A percentile compares a stretch with the other conserved stretches of the same genome.
phyloP scores from a whole-genome alignment of 2,329 filamentous ascomycete genomes.

The Alternaria brassicae region DNA sequence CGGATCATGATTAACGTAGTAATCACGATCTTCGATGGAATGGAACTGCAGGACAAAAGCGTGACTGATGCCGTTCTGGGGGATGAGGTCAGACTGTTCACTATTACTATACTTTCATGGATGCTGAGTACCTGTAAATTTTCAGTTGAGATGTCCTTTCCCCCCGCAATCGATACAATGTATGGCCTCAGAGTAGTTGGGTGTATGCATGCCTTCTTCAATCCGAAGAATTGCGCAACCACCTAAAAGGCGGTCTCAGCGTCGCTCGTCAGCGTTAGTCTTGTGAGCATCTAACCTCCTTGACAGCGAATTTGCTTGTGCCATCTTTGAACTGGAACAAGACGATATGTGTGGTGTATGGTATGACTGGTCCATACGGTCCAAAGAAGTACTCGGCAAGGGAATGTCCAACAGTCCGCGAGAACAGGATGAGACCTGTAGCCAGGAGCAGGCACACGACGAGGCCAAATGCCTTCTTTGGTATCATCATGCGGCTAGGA shows the following conservation, averaged over 20 bases:
- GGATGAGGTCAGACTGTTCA: conserved; percentile 52
- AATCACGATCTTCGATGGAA: conserved; percentile 52
- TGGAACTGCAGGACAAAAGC: conserved; percentile 55
- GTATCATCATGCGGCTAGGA: conserved; percentile 28
- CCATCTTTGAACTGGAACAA: conserved; percentile 46
- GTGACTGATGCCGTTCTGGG: conserved; percentile 53
- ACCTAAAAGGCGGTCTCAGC: conserved; percentile 31
- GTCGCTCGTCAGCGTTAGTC: not conserved
- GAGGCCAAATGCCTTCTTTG: conserved; percentile 29
- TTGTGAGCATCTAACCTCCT: conserved; percentile 31
- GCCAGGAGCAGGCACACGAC: conserved; percentile 19
- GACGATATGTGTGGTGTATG: conserved; percentile 41
- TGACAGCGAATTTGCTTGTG: conserved; percentile 32
- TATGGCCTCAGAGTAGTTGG: conserved; percentile 36
- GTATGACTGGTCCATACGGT: conserved; percentile 23
- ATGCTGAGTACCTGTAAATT: conserved; percentile 37
- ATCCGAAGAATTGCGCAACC: conserved; percentile 37
- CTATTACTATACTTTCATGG: conserved; percentile 47
- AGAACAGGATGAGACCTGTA: conserved; percentile 27
- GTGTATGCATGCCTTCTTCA: conserved; percentile 42
- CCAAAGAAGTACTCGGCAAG: conserved; percentile 26
- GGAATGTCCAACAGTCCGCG: conserved; percentile 26
- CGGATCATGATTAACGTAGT: conserved; percentile 53
- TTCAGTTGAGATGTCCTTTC: conserved; percentile 45
- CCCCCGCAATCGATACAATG: conserved; percentile 41